Evolutionary conservation across 2,329 filamentous ascomycete genomes (phyloP).

Genomic region (Furcasterigmium furcatum): DNA sequence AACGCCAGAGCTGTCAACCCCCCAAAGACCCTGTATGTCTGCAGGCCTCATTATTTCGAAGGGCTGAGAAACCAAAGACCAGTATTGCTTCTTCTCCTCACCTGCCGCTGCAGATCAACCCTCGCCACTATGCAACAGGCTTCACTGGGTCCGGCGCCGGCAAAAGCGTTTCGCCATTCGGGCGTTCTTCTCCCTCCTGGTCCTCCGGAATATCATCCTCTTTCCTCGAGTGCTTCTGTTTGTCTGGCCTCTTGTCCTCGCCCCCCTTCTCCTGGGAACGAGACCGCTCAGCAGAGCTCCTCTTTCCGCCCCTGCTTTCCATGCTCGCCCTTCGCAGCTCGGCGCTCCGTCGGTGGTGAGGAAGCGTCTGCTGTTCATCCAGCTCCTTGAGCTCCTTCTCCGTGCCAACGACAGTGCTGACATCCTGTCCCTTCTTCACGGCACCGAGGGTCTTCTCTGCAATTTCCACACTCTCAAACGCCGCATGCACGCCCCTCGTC

Average conservation of each 20-base stretch:
- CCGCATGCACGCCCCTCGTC: constrained; percentile 35
- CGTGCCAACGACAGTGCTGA: constrained; percentile 27
- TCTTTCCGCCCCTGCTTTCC: not conserved
- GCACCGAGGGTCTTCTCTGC: constrained; percentile 43
- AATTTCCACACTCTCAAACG: constrained; percentile 46
- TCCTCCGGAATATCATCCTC: constrained; percentile 4
- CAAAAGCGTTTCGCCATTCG: not conserved
- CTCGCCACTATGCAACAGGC: not conserved
- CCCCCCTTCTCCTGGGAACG: not conserved
- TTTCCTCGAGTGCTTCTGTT: not conserved
- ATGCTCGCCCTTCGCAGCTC: not conserved
- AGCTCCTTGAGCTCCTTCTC: constrained; percentile 15
- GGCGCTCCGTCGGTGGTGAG: constrained; percentile 1
- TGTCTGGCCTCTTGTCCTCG: not conserved
- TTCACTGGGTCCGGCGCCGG: not conserved
- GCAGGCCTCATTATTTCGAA: too few species aligned
- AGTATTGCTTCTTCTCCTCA: too few species aligned
- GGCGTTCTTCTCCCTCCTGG: not conserved
- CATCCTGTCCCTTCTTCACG: constrained; percentile 37
- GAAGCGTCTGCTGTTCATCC: constrained; percentile 12
- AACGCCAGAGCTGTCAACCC: too few species aligned
- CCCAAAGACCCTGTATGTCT: too few species aligned
- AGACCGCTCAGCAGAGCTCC: not conserved
- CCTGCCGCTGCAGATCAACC: not conserved
- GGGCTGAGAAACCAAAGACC: too few species aligned